phyloP scores from a whole-genome alignment of 768 basidiomycete genomes.

The Kwoniella botswanensis region DNA sequence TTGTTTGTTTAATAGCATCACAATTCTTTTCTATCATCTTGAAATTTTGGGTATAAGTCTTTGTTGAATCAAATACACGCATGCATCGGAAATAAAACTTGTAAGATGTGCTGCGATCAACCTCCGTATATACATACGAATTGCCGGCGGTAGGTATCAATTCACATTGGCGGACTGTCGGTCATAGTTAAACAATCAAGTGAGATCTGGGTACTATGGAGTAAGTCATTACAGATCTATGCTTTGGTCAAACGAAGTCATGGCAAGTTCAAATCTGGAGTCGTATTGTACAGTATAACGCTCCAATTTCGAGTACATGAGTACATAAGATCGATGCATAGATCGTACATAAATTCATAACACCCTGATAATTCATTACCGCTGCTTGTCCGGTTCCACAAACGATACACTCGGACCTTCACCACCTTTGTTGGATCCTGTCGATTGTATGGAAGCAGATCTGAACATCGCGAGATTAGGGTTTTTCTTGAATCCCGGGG shows the following conservation, averaged over 20 bases:
- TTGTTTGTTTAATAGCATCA: slow-evolving; percentile 11
- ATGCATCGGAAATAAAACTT: slow-evolving; percentile 13
- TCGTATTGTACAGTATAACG: no score
- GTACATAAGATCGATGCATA: not conserved
- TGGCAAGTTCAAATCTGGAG: no score
- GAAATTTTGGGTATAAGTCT: not conserved
- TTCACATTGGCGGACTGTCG: no score
- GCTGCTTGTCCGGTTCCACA: slow-evolving; percentile 22
- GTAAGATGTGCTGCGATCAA: not conserved
- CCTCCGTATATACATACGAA: no score
- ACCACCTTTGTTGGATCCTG: not conserved
- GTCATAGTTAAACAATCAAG: no score
- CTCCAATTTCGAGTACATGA: no score
- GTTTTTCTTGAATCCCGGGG: slow-evolving; percentile 46
- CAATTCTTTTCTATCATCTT: slow-evolving; percentile 2
- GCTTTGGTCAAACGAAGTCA: no score
- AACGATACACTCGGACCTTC: slow-evolving; percentile 38
- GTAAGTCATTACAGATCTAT: no score
- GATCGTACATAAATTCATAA: not conserved
- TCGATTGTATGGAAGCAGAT: slow-evolving; percentile 28
- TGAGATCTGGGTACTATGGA: no score
- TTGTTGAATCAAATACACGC: slow-evolving; percentile 29
- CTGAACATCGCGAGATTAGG: slow-evolving; percentile 47
- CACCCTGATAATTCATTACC: slow-evolving; percentile 1
- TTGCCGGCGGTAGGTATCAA: no score